Evolutionary conservation across 129 eudicot species (phyloP).

Genomic region (Flaveria brownii): DNA sequence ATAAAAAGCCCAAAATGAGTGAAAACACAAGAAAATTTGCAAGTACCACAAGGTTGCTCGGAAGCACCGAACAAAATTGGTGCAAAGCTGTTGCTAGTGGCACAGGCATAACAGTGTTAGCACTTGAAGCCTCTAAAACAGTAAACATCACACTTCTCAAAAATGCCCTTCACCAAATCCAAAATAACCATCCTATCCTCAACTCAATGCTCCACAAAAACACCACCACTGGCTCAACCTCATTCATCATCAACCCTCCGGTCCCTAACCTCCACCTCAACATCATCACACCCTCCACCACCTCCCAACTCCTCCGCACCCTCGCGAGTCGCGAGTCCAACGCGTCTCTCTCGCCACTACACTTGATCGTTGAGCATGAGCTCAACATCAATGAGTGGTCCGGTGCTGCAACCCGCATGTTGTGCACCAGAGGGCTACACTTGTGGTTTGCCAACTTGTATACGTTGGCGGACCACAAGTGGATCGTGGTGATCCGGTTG

Average conservation of each 20-base stretch:
- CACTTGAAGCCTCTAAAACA: conserved; percentile 41
- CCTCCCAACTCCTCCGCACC: conserved; percentile 38
- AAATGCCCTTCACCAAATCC: conserved; percentile 43
- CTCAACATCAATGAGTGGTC: conserved; percentile 46
- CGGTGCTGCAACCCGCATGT: conserved; percentile 13
- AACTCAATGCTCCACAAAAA: conserved; percentile 43
- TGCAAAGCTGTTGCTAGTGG: conserved; percentile 44
- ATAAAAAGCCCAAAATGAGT: background rate
- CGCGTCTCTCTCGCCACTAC: conserved; percentile 38
- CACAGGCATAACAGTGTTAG: conserved; percentile 48
- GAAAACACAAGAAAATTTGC: conserved; percentile 21
- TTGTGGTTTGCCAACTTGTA: conserved; percentile 38
- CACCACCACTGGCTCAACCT: conserved; percentile 25
- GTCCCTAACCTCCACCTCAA: conserved; percentile 34
- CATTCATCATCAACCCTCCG: conserved; percentile 38
- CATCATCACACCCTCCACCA: conserved; percentile 23
- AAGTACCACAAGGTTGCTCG: conserved; percentile 35
- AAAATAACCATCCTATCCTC: conserved; percentile 53
- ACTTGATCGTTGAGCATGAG: conserved; percentile 49
- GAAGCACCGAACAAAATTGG: conserved; percentile 51
- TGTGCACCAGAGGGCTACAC: conserved; percentile 28
- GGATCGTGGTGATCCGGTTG: conserved; percentile 41
- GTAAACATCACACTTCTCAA: conserved; percentile 33
- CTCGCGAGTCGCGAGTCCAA: conserved; percentile 21
- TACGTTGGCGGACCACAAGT: conserved; percentile 38